A percentile compares a stretch with the other conserved stretches of the same genome.
Conservation (phyloP, 805 yeast species). For the Lipomyces lipofer region DNA sequence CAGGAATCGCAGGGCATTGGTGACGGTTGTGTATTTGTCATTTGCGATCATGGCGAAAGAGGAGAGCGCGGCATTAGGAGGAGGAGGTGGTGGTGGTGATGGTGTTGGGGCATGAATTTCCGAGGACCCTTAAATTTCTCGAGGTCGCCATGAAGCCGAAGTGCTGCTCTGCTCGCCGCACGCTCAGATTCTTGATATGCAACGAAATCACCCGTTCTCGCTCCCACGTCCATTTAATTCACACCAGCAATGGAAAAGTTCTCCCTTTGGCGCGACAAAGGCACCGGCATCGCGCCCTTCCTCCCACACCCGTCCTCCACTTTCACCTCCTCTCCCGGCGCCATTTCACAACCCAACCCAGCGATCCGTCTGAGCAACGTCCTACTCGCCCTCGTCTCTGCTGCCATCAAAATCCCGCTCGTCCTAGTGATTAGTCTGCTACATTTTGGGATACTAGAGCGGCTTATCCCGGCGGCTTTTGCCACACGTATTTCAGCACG, state of each 20-base stretch:
- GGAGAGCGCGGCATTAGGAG: not conserved
- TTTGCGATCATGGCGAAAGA: not conserved
- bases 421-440: not conserved
- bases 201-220: too few relatives aligned
- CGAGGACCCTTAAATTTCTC: too few relatives aligned
- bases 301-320: conserved; percentile 49
- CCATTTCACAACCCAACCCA: conserved; percentile 27
- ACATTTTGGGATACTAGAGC: not conserved
- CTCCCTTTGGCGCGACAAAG: conserved; percentile 81
- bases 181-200: too few relatives aligned
- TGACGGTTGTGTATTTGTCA: conserved; percentile 8
- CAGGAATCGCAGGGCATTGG: conserved; percentile 66
- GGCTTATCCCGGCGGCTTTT: not conserved
- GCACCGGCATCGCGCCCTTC: conserved; percentile 92
- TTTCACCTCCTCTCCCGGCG: conserved; percentile 9
- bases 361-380: conserved; percentile 26
- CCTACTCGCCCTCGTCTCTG: conserved; percentile 40
- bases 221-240: too few relatives aligned
- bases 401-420: conserved; percentile 19
- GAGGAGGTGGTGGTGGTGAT: too few relatives aligned
- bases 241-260: conserved; percentile 68
- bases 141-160: too few relatives aligned
- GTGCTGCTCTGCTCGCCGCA: too few relatives aligned
- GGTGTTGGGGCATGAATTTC: too few relatives aligned
- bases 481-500: not conserved